Evolutionary conservation across 2,329 filamentous ascomycete species (phyloP), one percentile per base, ranked within the genome.

Genomic region (Nectriaceae sp.): DNA sequence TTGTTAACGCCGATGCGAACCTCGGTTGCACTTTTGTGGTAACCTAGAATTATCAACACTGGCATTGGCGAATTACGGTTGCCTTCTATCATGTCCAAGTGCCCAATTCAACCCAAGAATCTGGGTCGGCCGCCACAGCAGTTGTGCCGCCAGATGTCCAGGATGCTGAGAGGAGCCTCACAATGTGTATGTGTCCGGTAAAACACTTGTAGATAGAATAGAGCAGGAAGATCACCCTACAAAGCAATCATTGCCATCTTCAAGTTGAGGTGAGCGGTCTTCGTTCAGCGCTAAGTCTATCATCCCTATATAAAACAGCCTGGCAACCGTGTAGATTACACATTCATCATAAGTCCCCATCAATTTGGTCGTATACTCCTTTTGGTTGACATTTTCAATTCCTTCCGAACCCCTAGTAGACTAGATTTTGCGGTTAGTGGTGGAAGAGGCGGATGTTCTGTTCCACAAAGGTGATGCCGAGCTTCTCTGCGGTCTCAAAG

Each of bases 361-460:
- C 15, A 8, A 8, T 19, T 15, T 36, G 8, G 33, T 10, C 8
- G n/a, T 16, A 16, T 10, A 10, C 33, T 36, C 16, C 16, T 19
- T 6, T 36, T 16, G n/a, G n/a, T 36, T 15, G 10, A 8, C 11
- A 36, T n/a, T 16, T 36, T 36, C 16, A 5, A 5, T 36, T 16
- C 16, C 33, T n/a, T n/a, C 33, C 33, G 8, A 8, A 31, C 16
- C 16, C 33, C n/a, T 15, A 15, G 8, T 11, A 19, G 6, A 29
- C 33, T 18, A 39, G n/a, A 39, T 21, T 8, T 8, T 4, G 18
- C 18, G 16, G 38, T 63, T 87, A 97, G 75, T 97, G 93, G 73
- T 97, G 93, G 85, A 97, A 97, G 57, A 97, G 80, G 61, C 94
- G 85, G 50, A 89, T 87, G 68, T 88, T 90, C 79, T 99, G 94